Evolutionary conservation across 441 rosid species (phyloP).

Genomic region (Manihot esculenta): DNA sequence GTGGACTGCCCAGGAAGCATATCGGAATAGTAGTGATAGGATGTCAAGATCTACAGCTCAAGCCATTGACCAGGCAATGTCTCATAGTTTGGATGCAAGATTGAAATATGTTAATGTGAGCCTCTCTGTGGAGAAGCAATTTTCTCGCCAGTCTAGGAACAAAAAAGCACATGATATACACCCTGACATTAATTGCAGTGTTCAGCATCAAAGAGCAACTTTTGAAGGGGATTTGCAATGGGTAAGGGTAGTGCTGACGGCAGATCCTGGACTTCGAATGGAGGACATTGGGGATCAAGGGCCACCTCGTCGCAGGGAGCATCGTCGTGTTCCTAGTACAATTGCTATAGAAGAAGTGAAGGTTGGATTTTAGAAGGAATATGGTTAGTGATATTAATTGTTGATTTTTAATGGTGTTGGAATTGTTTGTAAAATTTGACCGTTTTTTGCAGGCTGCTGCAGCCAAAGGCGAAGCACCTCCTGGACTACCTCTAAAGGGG

Average conservation of each 20-base stretch:
- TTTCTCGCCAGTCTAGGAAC: constrained; percentile 31
- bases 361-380: constrained; percentile 49
- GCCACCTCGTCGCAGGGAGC: constrained; percentile 73
- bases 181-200: constrained; percentile 16
- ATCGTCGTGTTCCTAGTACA: constrained; percentile 99
- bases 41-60: constrained; percentile 93
- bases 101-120: constrained; percentile 68
- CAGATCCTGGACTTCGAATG: constrained; percentile 76
- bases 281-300: constrained; percentile 68
- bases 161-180: constrained; percentile 23
- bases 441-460: constrained; percentile 82
- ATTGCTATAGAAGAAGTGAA: constrained; percentile 98
- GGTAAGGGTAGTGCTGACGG: constrained; percentile 89
- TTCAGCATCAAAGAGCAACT: constrained; percentile 24
- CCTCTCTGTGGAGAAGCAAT: constrained; percentile 60
- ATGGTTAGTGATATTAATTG: constrained; percentile 2
- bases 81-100: constrained; percentile 72
- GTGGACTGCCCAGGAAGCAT: constrained; percentile 93
- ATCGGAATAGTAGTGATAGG: constrained; percentile 96
- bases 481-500: constrained; percentile 96
- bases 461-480: constrained; percentile 99
- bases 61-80: constrained; percentile 99
- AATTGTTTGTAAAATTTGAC: constrained; percentile 14
- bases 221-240: constrained; percentile 66
- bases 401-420: constrained; percentile 12